A percentile compares a stretch with the other conserved stretches of the same genome.
Conservation (phyloP, 2,329 filamentous ascomycete genomes). For the Gnomoniopsis sp. region DNA sequence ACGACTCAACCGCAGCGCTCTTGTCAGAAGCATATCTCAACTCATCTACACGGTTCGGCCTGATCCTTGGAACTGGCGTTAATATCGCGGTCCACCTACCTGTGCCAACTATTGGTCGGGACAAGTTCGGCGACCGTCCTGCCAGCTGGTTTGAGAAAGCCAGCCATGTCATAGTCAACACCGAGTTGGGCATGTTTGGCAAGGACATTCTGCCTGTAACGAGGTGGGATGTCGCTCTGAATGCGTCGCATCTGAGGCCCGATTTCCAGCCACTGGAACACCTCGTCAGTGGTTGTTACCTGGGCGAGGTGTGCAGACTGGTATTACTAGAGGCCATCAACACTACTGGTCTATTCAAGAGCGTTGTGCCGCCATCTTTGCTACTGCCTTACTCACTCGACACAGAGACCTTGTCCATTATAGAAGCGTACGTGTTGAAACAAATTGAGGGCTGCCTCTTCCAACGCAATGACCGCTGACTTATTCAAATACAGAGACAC, state of each 20-base stretch:
- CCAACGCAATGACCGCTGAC: background rate
- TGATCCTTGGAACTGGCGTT: conserved; percentile 65
- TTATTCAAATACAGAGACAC: conserved; percentile 37
- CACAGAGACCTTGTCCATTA: conserved; percentile 56
- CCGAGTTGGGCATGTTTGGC: conserved; percentile 66
- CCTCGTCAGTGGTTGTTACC: conserved; percentile 62
- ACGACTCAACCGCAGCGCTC: conserved; percentile 65
- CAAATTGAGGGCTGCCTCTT: background rate
- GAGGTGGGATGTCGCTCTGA: conserved; percentile 56
- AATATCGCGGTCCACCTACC: conserved; percentile 66
- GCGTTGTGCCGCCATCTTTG: conserved; percentile 52
- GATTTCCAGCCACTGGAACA: conserved; percentile 62
- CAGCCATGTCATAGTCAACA: conserved; percentile 64
- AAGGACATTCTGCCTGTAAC: conserved; percentile 56
- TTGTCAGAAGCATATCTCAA: conserved; percentile 61
- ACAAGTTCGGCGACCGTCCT: conserved; percentile 56
- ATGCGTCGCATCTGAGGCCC: conserved; percentile 49
- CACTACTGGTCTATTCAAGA: conserved; percentile 51
- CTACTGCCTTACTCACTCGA: conserved; percentile 53
- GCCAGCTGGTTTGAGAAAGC: conserved; percentile 54
- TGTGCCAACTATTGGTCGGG: conserved; percentile 48
- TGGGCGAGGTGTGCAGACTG: conserved; percentile 62
- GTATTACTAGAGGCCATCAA: conserved; percentile 57
- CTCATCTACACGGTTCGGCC: conserved; percentile 56
- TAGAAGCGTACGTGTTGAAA: conserved; percentile 49